phyloP scores from a whole-genome alignment of 768 basidiomycete species.

The Rubroboletus pulcherrimus region DNA sequence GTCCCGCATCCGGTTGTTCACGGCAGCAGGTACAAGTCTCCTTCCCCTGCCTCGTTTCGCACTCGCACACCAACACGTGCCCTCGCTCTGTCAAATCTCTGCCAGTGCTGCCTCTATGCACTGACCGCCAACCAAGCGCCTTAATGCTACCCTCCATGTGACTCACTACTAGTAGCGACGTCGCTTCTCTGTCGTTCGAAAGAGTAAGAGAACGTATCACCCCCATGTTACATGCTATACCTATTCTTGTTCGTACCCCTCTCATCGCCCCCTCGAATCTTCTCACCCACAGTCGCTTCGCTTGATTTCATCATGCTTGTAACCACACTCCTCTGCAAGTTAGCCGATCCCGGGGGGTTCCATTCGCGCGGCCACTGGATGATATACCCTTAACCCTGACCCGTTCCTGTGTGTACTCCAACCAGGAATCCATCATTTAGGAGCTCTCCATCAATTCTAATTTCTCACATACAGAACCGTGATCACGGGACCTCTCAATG shows the following conservation, averaged over 20 bases:
- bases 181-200: neutral
- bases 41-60: conserved; percentile 1
- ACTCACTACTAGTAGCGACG: neutral
- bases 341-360: conserved; percentile 23
- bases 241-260: neutral
- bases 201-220: neutral
- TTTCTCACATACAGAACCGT: neutral
- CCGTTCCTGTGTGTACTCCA: conserved; percentile 21
- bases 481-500: conserved; percentile 25
- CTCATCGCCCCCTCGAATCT: neutral
- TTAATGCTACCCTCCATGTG: neutral
- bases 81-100: neutral
- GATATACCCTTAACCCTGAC: conserved; percentile 20
- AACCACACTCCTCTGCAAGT: conserved; percentile 4
- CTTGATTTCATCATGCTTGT: conserved; percentile 6
- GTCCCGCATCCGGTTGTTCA: conserved; percentile 19
- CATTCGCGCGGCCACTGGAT: conserved; percentile 1
- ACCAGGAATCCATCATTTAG: conserved; percentile 11
- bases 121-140: neutral
- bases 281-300: conserved; percentile 9
- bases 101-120: neutral
- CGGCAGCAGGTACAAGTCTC: conserved; percentile 5
- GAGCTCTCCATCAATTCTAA: conserved; percentile 7
- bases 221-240: neutral
- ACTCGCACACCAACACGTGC: neutral